Conservation (phyloP, 2,329 filamentous ascomycete genomes). For the Aspergillus ochraceoroseus region DNA sequence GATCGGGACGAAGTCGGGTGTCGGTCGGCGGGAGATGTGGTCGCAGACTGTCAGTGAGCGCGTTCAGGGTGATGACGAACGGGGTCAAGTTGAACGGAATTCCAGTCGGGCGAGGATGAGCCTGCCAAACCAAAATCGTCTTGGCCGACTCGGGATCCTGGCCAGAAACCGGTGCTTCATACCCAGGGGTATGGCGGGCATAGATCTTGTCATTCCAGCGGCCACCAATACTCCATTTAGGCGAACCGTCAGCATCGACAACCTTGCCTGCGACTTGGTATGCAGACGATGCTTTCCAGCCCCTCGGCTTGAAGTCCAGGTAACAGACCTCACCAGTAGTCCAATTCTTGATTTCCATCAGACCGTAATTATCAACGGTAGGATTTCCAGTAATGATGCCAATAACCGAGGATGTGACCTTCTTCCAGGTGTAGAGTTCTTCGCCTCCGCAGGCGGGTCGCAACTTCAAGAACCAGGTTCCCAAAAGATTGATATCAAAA, state of each 20-base stretch:
- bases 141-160: conserved; percentile 57
- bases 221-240: conserved; percentile 83
- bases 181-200: conserved; percentile 85
- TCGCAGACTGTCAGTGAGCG: conserved; percentile 73
- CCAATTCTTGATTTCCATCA: conserved; percentile 97
- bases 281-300: conserved; percentile 90
- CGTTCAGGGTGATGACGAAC: conserved; percentile 91
- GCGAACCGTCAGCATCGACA: conserved; percentile 69
- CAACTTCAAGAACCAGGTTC: conserved; percentile 91
- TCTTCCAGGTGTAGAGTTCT: conserved; percentile 98
- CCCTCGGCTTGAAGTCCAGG: conserved; percentile 88
- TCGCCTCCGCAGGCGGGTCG: conserved; percentile 69
- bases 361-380: conserved; percentile 94
- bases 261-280: conserved; percentile 87
- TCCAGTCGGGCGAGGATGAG: conserved; percentile 69
- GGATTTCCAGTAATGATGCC: conserved; percentile 97
- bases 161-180: conserved; percentile 60
- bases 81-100: conserved; percentile 97
- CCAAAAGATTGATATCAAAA: conserved; percentile 92
- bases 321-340: conserved; percentile 86
- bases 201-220: conserved; percentile 98
- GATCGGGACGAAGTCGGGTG: conserved; percentile 85
- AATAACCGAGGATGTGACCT: conserved; percentile 94
- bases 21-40: conserved; percentile 84
- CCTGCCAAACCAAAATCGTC: conserved; percentile 91